Evolutionary conservation across 73 alveolate genomes (phyloP).

Genomic region (Blepharisma stoltei): DNA sequence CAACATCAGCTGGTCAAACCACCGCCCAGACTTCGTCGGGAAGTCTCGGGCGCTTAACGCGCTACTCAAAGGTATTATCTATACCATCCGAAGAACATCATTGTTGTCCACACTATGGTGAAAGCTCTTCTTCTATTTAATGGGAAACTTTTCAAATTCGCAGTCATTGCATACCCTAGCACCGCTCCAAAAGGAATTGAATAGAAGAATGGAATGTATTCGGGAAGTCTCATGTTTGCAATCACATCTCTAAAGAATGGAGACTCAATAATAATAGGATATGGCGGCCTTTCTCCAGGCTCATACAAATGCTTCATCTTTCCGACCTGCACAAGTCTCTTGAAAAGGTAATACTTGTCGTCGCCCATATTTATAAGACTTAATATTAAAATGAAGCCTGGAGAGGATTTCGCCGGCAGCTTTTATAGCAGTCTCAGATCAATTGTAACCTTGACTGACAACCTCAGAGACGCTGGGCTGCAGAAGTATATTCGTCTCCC

Average conservation of each 20-base stretch:
- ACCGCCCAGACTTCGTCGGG: too few relatives aligned
- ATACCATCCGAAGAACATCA: conserved; percentile 23
- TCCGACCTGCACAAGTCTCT: conserved; percentile 29
- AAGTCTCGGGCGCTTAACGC: too few relatives aligned
- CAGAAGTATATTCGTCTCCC: conserved; percentile 89
- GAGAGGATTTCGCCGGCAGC: conserved; percentile 16
- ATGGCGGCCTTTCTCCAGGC: conserved; percentile 29
- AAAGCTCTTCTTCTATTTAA: conserved; percentile 28
- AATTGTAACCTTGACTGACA: conserved; percentile 50
- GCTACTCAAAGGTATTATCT: too few relatives aligned
- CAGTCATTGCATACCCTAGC: neutral
- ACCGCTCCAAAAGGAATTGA: conserved; percentile 20
- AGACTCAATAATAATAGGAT: conserved; percentile 21
- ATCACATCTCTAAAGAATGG: conserved; percentile 23
- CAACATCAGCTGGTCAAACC: too few relatives aligned
- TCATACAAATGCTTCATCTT: neutral
- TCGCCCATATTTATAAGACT: conserved; percentile 23
- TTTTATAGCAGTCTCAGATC: conserved; percentile 67
- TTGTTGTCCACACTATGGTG: neutral
- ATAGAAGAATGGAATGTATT: conserved; percentile 23
- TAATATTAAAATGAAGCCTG: too few relatives aligned
- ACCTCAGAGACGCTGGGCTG: conserved; percentile 74
- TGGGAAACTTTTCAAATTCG: conserved; percentile 1
- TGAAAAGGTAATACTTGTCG: conserved; percentile 18
- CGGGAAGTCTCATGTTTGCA: conserved; percentile 30